phyloP scores from a whole-genome alignment of 805 yeast species.

The Cyberlindnera galapagoensis region DNA sequence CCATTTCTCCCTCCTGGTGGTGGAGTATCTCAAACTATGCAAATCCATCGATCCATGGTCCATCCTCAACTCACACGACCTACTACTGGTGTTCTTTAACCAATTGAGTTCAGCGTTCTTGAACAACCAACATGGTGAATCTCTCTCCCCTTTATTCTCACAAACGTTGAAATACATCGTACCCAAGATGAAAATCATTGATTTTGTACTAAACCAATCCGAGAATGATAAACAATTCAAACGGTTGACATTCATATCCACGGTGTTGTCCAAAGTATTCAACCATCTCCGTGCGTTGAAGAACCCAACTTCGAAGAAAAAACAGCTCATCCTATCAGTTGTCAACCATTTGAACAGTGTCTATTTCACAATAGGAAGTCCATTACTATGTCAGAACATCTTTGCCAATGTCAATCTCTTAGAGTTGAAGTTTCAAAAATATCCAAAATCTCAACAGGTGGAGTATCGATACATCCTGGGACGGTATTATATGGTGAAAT shows the following conservation, averaged over 20 bases:
- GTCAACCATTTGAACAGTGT: conserved; percentile 44
- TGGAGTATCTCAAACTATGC: conserved; percentile 36
- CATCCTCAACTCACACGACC: conserved; percentile 45
- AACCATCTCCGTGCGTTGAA: conserved; percentile 26
- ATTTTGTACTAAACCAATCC: conserved; percentile 34
- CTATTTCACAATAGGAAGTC: conserved; percentile 47
- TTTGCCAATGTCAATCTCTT: conserved; percentile 53
- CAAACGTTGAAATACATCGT: conserved; percentile 33
- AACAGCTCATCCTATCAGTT: conserved; percentile 39
- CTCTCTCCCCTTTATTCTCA: conserved; percentile 31
- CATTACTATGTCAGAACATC: conserved; percentile 53
- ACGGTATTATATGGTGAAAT: conserved; percentile 46
- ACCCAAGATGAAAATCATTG: conserved; percentile 41
- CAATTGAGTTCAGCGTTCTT: conserved; percentile 43
- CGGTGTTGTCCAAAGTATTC: conserved; percentile 21
- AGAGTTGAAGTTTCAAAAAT: conserved; percentile 34
- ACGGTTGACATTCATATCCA: conserved; percentile 23
- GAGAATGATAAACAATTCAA: conserved; percentile 38
- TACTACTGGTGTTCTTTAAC: conserved; percentile 40
- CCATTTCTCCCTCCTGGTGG: conserved; percentile 39
- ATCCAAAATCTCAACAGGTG: conserved; percentile 37
- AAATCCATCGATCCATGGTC: conserved; percentile 55
- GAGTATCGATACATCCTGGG: conserved; percentile 50
- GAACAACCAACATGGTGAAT: conserved; percentile 34
- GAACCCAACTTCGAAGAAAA: conserved; percentile 30